Evolutionary conservation across 345 rosid genomes (phyloP).

Genomic region (Melastoma malabathricum): DNA sequence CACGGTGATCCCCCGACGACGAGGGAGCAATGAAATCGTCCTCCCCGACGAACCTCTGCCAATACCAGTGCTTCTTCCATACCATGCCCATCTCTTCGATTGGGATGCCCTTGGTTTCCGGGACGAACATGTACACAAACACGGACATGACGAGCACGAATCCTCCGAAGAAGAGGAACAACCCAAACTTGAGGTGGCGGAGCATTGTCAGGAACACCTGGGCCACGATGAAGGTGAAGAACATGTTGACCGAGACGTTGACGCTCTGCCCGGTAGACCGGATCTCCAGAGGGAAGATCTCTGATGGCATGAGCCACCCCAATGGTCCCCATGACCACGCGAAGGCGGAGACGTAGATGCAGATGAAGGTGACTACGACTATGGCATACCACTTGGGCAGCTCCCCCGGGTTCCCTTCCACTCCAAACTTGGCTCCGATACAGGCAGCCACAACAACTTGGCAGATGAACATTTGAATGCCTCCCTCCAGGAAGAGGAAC

Average conservation of each 20-base stretch:
- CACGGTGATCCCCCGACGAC: too few species aligned
- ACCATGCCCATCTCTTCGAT: conserved; percentile 18
- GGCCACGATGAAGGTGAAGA: conserved; percentile 11
- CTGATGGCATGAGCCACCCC: conserved; percentile 29
- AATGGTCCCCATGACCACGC: too few species aligned
- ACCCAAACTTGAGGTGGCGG: too few species aligned
- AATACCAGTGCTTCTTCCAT: conserved; percentile 20
- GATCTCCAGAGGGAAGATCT: conserved; percentile 27
- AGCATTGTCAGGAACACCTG: too few species aligned
- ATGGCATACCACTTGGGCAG: background rate
- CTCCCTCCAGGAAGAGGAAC: conserved; percentile 8
- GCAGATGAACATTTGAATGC: conserved; percentile 6
- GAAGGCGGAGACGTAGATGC: too few species aligned
- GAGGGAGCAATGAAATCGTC: background rate
- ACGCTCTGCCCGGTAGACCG: conserved; percentile 27
- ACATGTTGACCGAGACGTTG: conserved; percentile 13
- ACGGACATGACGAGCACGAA: conserved; percentile 15
- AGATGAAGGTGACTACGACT: too few species aligned
- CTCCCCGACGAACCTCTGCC: conserved; percentile 5
- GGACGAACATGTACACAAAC: conserved; percentile 20
- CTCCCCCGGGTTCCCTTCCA: background rate
- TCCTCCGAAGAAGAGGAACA: too few species aligned
- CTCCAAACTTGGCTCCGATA: conserved; percentile 5
- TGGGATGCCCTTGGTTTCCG: conserved; percentile 28
- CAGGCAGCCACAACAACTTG: conserved; percentile 12